phyloP scores from a whole-genome alignment of 495 filamentous ascomycete species.

The Trichoderma asperelloides region DNA sequence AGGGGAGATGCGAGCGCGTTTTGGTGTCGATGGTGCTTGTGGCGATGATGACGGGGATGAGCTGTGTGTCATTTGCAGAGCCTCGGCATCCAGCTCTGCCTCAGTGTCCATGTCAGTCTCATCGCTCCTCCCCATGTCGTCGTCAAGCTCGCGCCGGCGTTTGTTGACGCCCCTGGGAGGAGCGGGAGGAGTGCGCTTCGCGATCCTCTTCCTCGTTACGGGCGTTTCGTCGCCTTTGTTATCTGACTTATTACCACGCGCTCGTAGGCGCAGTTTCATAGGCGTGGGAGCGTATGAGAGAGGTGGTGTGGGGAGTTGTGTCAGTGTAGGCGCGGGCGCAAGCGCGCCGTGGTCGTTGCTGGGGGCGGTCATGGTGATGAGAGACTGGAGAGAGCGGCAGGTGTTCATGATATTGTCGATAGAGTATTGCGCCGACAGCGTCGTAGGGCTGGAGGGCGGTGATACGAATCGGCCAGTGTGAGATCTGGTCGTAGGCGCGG shows the following conservation, averaged over 20 bases:
- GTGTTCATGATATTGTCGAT: slow-evolving; percentile 54
- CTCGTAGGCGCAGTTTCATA: slow-evolving; percentile 38
- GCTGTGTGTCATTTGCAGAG: neutral
- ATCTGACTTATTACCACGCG: slow-evolving; percentile 28
- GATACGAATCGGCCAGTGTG: slow-evolving; percentile 53
- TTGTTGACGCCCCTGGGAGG: slow-evolving; percentile 52
- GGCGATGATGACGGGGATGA: slow-evolving; percentile 4
- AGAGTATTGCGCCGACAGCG: slow-evolving; percentile 42
- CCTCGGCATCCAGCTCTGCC: slow-evolving; percentile 20
- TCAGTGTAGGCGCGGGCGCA: slow-evolving; percentile 41
- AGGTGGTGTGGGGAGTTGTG: slow-evolving; percentile 43
- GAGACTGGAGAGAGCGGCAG: slow-evolving; percentile 63
- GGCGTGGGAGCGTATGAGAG: slow-evolving; percentile 40
- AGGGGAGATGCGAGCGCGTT: slow-evolving; percentile 55
- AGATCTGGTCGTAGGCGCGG: slow-evolving; percentile 33
- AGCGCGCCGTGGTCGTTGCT: slow-evolving; percentile 19
- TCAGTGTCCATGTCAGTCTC: slow-evolving; percentile 27
- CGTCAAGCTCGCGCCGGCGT: slow-evolving; percentile 47
- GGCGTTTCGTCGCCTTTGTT: slow-evolving; percentile 17
- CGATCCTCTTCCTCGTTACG: slow-evolving; percentile 33
- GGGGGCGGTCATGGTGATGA: slow-evolving; percentile 39
- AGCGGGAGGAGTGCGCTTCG: slow-evolving; percentile 41
- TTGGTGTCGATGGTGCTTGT: slow-evolving; percentile 53
- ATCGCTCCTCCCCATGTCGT: slow-evolving; percentile 38
- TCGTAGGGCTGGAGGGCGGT: slow-evolving; percentile 54